Evolutionary conservation across 2,329 filamentous ascomycete species (phyloP).

Genomic region (Pseudodiploospora longispora): DNA sequence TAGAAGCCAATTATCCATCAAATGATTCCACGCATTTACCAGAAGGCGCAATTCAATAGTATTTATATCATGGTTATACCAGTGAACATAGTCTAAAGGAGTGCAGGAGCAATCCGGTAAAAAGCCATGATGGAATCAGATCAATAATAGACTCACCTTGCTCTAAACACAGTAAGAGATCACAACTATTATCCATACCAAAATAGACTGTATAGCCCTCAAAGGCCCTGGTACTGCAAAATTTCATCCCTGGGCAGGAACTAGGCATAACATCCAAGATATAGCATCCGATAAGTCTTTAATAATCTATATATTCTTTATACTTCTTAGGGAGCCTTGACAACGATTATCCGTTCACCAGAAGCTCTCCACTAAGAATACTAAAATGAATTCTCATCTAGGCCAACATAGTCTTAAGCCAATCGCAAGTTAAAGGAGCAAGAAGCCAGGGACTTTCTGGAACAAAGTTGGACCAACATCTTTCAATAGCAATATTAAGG

Average conservation of each 20-base stretch:
- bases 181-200: constrained; percentile 10
- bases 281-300: constrained; percentile 31
- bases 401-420: constrained; percentile 7
- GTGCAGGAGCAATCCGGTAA: constrained; percentile 23
- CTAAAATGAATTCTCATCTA: constrained; percentile 34
- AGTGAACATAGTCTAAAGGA: constrained; percentile 36
- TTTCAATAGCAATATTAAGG: constrained; percentile 11
- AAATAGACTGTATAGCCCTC: constrained; percentile 28
- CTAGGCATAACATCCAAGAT: constrained; percentile 37
- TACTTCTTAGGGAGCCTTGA: constrained; percentile 37
- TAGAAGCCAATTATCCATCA: constrained; percentile 14
- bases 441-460: constrained; percentile 1
- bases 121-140: constrained; percentile 24
- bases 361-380: constrained; percentile 39
- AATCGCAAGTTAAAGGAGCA: constrained; percentile 4
- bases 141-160: constrained; percentile 10
- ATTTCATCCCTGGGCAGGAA: constrained; percentile 16
- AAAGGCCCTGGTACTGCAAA: constrained; percentile 10
- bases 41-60: constrained; percentile 24
- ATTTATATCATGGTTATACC: constrained; percentile 28
- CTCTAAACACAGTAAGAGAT: constrained; percentile 24
- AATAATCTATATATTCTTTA: constrained; percentile 30
- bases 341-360: constrained; percentile 43
- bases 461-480: constrained; percentile 12
- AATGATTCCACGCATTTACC: constrained; percentile 17